A percentile compares a stretch with the other conserved stretches of the same genome.
Conservation (phyloP, 2,329 filamentous ascomycete genomes). For the Colletotrichum kahawae region DNA sequence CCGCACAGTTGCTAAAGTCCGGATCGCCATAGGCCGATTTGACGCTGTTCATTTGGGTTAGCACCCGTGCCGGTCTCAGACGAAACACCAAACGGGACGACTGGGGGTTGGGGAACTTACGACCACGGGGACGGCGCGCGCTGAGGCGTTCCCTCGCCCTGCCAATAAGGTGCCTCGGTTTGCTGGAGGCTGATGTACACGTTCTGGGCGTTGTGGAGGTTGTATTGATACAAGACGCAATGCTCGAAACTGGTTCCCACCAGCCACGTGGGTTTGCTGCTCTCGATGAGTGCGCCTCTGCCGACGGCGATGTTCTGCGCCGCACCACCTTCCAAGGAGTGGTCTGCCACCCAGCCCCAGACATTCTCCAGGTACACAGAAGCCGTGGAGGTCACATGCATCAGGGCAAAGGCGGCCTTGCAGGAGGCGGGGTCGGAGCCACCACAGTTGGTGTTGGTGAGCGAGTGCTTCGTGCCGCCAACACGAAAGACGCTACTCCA, state of each 20-base stretch:
- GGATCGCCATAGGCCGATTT: constrained; percentile 25
- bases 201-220: constrained; percentile 48
- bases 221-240: constrained; percentile 56
- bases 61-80: constrained; percentile 28
- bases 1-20: constrained; percentile 26
- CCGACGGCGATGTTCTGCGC: constrained; percentile 47
- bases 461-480: constrained; percentile 47
- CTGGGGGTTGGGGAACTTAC: background rate
- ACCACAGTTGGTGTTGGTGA: constrained; percentile 41
- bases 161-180: constrained; percentile 50
- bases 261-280: constrained; percentile 56
- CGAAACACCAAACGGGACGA: constrained; percentile 29
- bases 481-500: constrained; percentile 52
- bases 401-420: constrained; percentile 50
- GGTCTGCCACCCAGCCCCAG: constrained; percentile 54
- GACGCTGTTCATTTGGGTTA: constrained; percentile 16
- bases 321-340: constrained; percentile 53
- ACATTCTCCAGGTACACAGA: constrained; percentile 59
- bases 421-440: constrained; percentile 38
- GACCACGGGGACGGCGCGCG: constrained; percentile 44
- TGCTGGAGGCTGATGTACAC: constrained; percentile 50
- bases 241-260: constrained; percentile 58
- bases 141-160: constrained; percentile 34
- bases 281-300: constrained; percentile 52
- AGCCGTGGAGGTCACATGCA: constrained; percentile 52